Evolutionary conservation across 176 grass and related monocot genomes (phyloP).

Genomic region (Juncus inflexus): DNA sequence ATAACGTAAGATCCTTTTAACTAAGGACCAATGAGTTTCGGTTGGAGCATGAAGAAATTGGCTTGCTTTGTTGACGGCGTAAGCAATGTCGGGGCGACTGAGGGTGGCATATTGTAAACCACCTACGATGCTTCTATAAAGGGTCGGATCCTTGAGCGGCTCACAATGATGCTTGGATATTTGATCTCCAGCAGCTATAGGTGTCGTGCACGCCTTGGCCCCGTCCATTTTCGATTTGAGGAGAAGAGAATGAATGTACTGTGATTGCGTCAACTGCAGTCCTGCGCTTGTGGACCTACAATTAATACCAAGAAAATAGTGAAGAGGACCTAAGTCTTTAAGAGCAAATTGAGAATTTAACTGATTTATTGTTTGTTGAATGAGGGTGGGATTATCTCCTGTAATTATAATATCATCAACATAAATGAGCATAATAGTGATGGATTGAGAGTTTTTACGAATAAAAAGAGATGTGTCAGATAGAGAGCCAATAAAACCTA

Average conservation of each 20-base stretch:
- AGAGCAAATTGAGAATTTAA: background rate
- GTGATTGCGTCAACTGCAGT: background rate
- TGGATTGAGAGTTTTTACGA: background rate
- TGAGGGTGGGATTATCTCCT: background rate
- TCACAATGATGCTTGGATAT: background rate
- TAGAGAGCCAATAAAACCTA: background rate
- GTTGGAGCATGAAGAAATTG: background rate
- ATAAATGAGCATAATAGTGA: background rate
- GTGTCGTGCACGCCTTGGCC: background rate
- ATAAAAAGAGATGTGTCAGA: too few relatives aligned
- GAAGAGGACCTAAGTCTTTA: background rate
- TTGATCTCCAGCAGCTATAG: background rate
- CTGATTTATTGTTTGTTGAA: background rate
- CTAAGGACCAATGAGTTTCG: background rate
- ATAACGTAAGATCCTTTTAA: too few relatives aligned
- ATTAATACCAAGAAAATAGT: background rate
- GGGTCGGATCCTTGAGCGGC: background rate
- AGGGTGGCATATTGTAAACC: background rate
- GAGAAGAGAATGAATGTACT: background rate
- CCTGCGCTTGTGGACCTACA: too few relatives aligned
- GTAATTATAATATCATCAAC: background rate
- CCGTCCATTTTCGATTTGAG: background rate
- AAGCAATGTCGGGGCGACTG: too few relatives aligned
- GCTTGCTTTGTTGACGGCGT: too few relatives aligned
- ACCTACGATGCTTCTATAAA: background rate